phyloP scores from a whole-genome alignment of 1,284 basidiomycete species.

The Moesziomyces globuligerus region DNA sequence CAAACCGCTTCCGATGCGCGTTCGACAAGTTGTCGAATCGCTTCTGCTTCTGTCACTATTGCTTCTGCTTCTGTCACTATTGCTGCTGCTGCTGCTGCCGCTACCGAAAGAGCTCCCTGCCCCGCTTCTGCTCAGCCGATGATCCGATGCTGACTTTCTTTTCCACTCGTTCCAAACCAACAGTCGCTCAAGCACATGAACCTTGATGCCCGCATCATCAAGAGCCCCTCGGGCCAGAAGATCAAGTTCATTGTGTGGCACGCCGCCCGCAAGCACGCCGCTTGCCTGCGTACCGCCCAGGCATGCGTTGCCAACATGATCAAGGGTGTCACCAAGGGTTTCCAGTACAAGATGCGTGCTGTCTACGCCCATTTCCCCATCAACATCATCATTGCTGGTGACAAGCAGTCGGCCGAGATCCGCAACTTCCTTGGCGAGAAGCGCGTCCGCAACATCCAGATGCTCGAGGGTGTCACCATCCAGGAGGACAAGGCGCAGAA shows the following conservation, averaged over 20 bases:
- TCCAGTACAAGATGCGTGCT: conserved; percentile 89
- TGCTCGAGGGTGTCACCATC: conserved; percentile 89
- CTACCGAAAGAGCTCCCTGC: too few relatives aligned
- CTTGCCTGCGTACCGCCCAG: conserved; percentile 94
- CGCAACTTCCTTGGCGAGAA: conserved; percentile 98
- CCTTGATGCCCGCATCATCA: conserved; percentile 68
- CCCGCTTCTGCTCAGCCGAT: background rate
- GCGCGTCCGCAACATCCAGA: conserved; percentile 86
- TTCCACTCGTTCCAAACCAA: conserved; percentile 69
- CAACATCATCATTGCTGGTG: conserved; percentile 94
- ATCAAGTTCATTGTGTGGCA: conserved; percentile 97
- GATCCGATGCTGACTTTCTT: conserved; percentile 11
- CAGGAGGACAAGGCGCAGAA: conserved; percentile 93
- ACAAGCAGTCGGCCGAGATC: conserved; percentile 85
- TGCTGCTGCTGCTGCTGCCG: too few relatives aligned
- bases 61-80: background rate
- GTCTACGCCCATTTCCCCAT: conserved; percentile 99
- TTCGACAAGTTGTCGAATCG: too few relatives aligned
- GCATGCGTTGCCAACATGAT: conserved; percentile 97
- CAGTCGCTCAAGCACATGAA: conserved; percentile 67
- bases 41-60: background rate
- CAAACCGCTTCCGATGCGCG: too few relatives aligned
- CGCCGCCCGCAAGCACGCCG: conserved; percentile 97
- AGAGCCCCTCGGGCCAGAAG: conserved; percentile 73
- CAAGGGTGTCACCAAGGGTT: conserved; percentile 85